Evolutionary conservation across 495 filamentous ascomycete genomes (phyloP).

Genomic region (Neurospora sp.): DNA sequence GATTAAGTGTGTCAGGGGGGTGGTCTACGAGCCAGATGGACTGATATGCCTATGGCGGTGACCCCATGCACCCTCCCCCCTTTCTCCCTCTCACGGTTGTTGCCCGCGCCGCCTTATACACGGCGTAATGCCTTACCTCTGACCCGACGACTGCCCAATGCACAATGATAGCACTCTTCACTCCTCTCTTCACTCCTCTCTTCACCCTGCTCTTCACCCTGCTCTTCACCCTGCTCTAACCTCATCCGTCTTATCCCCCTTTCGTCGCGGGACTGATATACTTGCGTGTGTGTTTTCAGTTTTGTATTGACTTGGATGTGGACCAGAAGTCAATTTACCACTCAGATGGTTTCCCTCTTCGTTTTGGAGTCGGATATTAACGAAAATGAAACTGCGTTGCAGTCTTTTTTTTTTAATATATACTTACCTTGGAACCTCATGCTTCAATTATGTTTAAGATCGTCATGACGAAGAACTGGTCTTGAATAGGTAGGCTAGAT

Average conservation of each 20-base stretch:
- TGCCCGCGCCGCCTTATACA: too few species aligned
- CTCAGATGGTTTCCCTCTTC: background rate
- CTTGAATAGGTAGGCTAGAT: background rate
- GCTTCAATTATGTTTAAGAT: background rate
- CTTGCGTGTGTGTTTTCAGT: too few species aligned
- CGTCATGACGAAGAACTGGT: background rate
- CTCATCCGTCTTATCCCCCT: too few species aligned
- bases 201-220: background rate
- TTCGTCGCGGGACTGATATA: too few species aligned
- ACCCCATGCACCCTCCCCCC: background rate
- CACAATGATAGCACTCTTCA: background rate
- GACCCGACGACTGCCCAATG: too few species aligned
- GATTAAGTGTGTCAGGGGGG: background rate
- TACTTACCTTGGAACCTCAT: background rate
- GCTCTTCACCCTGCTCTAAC: background rate
- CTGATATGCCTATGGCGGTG: background rate
- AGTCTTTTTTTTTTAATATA: background rate
- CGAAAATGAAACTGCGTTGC: background rate
- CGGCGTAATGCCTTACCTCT: too few species aligned
- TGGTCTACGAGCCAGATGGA: background rate
- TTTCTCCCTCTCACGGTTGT: background rate
- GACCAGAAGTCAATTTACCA: background rate
- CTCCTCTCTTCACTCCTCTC: background rate
- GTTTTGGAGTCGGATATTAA: background rate
- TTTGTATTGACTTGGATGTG: too few species aligned